A percentile compares a stretch with the other conserved stretches of the same genome.
Evolutionary conservation across 2,329 filamentous ascomycete species (phyloP).

Genomic region (Aspergillus floridensis): DNA sequence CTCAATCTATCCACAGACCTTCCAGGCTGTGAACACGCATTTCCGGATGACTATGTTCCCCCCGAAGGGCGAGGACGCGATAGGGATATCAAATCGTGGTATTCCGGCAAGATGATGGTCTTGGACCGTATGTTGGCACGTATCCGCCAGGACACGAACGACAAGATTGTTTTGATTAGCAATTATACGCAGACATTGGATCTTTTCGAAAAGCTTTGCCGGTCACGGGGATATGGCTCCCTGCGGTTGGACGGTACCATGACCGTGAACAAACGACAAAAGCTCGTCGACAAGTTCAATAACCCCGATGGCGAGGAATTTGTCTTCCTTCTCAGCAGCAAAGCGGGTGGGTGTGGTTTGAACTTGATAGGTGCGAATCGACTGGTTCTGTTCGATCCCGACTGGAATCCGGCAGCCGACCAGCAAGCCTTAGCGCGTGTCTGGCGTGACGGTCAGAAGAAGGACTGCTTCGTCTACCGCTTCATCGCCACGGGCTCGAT

Average conservation of each 20-base stretch:
- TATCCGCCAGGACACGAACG: slow-evolving; percentile 92
- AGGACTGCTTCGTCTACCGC: slow-evolving; percentile 99
- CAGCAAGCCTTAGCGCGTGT: slow-evolving; percentile 96
- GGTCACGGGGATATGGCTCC: slow-evolving; percentile 76
- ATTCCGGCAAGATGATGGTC: slow-evolving; percentile 97
- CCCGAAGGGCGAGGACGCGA: slow-evolving; percentile 86
- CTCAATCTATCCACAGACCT: slow-evolving; percentile 79
- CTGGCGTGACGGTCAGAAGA: slow-evolving; percentile 98
- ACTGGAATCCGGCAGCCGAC: slow-evolving; percentile 97
- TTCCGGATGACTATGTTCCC: slow-evolving; percentile 82
- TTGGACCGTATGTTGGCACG: slow-evolving; percentile 96
- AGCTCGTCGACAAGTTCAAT: slow-evolving; percentile 97
- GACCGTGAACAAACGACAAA: slow-evolving; percentile 96
- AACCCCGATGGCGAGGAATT: slow-evolving; percentile 87
- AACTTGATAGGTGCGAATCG: slow-evolving; percentile 94
- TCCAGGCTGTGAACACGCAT: slow-evolving; percentile 78
- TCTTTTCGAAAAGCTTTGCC: slow-evolving; percentile 87
- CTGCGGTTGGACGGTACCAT: slow-evolving; percentile 93
- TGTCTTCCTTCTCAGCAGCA: slow-evolving; percentile 92
- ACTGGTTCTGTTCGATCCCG: slow-evolving; percentile 91
- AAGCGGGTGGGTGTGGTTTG: slow-evolving; percentile 93
- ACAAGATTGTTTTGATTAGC: slow-evolving; percentile 98
- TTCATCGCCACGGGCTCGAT: slow-evolving; percentile 98
- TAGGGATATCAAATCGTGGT: slow-evolving; percentile 89
- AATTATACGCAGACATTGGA: slow-evolving; percentile 98